phyloP scores from a whole-genome alignment of 768 basidiomycete species.

The Ramaria rubella region DNA sequence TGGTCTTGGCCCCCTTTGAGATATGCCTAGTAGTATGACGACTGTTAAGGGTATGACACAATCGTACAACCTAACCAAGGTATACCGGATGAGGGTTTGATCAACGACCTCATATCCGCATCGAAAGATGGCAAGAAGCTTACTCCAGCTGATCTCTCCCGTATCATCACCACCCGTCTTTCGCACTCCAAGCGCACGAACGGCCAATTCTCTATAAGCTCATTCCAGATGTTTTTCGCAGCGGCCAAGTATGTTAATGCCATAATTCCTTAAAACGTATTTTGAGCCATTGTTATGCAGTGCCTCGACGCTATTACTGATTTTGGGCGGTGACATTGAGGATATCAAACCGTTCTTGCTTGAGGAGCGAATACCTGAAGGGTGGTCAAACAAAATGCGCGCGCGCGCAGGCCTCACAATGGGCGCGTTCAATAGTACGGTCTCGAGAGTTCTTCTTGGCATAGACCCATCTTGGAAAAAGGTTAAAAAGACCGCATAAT shows the following conservation, averaged over 20 bases:
- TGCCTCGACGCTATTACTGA: constrained; percentile 54
- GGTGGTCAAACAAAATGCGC: constrained; percentile 61
- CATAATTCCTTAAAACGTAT: background rate
- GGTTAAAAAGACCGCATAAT: background rate
- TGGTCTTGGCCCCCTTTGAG: background rate
- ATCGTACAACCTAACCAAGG: constrained; percentile 45
- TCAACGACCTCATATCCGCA: constrained; percentile 47
- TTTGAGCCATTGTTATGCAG: constrained; percentile 26
- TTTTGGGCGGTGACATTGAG: constrained; percentile 57
- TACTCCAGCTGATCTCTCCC: constrained; percentile 52
- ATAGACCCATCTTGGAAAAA: constrained; percentile 8
- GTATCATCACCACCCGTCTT: constrained; percentile 52
- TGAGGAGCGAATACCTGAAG: constrained; percentile 64
- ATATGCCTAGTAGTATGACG: background rate
- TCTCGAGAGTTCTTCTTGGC: constrained; percentile 2
- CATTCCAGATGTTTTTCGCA: constrained; percentile 56
- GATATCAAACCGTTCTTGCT: constrained; percentile 49
- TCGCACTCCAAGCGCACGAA: constrained; percentile 48
- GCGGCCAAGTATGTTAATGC: constrained; percentile 50
- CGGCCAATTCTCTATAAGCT: constrained; percentile 44
- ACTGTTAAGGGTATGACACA: constrained; percentile 45
- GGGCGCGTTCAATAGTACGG: constrained; percentile 39
- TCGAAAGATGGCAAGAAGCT: constrained; percentile 53
- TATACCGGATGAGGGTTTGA: constrained; percentile 37
- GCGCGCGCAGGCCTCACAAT: constrained; percentile 55